A percentile compares a stretch with the other conserved stretches of the same genome.
phyloP scores from a whole-genome alignment of 768 basidiomycete genomes.

The Daedaleopsis sinensis region DNA sequence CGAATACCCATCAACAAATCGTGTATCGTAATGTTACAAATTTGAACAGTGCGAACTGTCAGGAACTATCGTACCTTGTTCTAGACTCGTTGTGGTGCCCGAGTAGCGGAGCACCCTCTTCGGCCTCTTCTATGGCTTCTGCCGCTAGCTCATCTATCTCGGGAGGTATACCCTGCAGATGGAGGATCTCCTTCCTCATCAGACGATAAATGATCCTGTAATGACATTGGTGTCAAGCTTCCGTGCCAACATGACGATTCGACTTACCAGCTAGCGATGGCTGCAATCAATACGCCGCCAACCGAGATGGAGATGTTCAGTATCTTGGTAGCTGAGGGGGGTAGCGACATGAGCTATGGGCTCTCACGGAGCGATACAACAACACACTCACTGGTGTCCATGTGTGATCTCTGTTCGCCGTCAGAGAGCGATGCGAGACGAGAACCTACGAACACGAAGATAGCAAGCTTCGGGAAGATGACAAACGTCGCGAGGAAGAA shows the following conservation, averaged over 20 bases:
- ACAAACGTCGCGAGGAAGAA: constrained; percentile 75
- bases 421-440: constrained; percentile 76
- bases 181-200: constrained; percentile 62
- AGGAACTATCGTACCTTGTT: constrained; percentile 18
- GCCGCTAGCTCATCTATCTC: constrained; percentile 57
- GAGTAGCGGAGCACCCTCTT: constrained; percentile 65
- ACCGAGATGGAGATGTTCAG: constrained; percentile 63
- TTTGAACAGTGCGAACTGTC: not conserved
- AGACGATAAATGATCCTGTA: constrained; percentile 66
- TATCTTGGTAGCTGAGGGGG: constrained; percentile 58
- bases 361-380: not conserved
- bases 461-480: constrained; percentile 68
- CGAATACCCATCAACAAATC: constrained; percentile 5
- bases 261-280: constrained; percentile 69
- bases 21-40: constrained; percentile 19
- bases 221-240: not conserved
- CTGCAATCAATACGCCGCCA: constrained; percentile 58
- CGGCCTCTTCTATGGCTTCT: constrained; percentile 61
- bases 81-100: constrained; percentile 15
- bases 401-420: constrained; percentile 68
- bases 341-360: not conserved
- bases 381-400: constrained; percentile 69
- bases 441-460: constrained; percentile 81
- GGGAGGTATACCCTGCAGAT: constrained; percentile 50
- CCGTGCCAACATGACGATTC: not conserved